A percentile compares a stretch with the other conserved stretches of the same genome.
Conservation (phyloP, 2,329 filamentous ascomycete genomes). For the Xylariaceae sp. region DNA sequence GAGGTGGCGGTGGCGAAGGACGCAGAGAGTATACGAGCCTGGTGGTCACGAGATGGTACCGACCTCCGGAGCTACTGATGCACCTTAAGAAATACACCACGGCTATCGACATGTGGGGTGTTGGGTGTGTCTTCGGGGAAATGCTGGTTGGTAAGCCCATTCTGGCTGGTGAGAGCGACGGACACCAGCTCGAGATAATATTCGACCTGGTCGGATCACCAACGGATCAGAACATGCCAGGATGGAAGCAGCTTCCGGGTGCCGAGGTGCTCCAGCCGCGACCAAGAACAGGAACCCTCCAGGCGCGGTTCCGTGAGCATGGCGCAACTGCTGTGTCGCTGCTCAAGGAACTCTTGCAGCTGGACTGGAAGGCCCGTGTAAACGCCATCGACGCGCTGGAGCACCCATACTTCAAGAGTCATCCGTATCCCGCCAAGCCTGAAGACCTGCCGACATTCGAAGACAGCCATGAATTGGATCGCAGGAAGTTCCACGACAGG, state of each 20-base stretch:
- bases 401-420: slow-evolving; percentile 81
- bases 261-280: slow-evolving; percentile 66
- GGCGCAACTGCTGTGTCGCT: slow-evolving; percentile 68
- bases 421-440: slow-evolving; percentile 71
- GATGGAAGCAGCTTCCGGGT: slow-evolving; percentile 76
- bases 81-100: slow-evolving; percentile 90
- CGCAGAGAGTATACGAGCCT: slow-evolving; percentile 90
- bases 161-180: slow-evolving; percentile 78
- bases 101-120: slow-evolving; percentile 96
- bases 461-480: slow-evolving; percentile 93
- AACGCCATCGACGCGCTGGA: slow-evolving; percentile 91
- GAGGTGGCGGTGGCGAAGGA: slow-evolving; percentile 75
- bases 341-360: slow-evolving; percentile 71
- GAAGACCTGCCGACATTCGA: slow-evolving; percentile 87
- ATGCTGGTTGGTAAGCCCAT: slow-evolving; percentile 96
- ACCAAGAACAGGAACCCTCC: slow-evolving; percentile 55
- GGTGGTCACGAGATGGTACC: slow-evolving; percentile 95
- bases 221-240: slow-evolving; percentile 85
- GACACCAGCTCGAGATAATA: slow-evolving; percentile 85
- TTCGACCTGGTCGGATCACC: slow-evolving; percentile 89
- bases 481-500: slow-evolving; percentile 81
- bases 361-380: slow-evolving; percentile 82
- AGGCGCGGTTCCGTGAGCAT: slow-evolving; percentile 67
- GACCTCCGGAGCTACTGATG: slow-evolving; percentile 85
- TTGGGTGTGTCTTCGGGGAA: slow-evolving; percentile 97